phyloP scores from a whole-genome alignment of 148 eudicot species.

The Persicaria maculosa region DNA sequence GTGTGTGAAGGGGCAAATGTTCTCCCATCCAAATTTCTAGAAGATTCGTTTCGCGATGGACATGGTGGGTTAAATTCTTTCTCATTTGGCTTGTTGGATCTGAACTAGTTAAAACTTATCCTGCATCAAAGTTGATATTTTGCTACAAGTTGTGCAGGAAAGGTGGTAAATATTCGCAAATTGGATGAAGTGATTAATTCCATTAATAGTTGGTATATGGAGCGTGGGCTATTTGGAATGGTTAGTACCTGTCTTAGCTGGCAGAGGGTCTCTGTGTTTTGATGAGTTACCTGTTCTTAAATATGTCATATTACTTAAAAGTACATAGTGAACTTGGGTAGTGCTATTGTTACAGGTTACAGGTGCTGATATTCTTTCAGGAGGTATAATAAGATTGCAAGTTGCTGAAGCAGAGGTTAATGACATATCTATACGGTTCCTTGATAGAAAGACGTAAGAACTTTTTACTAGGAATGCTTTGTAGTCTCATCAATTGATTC shows the following conservation, averaged over 20 bases:
- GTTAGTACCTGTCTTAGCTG: constrained; percentile 31
- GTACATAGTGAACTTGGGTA: background rate
- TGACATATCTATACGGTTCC: constrained; percentile 80
- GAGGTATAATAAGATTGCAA: constrained; percentile 84
- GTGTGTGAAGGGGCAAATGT: constrained; percentile 99
- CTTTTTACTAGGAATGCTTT: background rate
- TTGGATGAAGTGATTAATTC: constrained; percentile 89
- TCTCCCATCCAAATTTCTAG: constrained; percentile 84
- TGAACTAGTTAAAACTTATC: constrained; percentile 18
- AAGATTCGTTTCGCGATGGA: constrained; percentile 95
- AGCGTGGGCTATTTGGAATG: constrained; percentile 98
- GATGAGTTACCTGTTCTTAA: background rate
- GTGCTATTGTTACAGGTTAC: constrained; percentile 52
- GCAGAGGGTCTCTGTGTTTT: background rate
- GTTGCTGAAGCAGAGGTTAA: constrained; percentile 99
- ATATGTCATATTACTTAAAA: background rate
- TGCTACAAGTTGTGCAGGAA: constrained; percentile 88
- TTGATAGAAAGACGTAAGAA: constrained; percentile 85
- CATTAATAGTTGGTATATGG: constrained; percentile 97
- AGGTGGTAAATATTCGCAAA: constrained; percentile 83
- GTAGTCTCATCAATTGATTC: background rate
- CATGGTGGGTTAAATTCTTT: constrained; percentile 48
- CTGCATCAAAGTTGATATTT: constrained; percentile 25
- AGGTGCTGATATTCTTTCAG: constrained; percentile 90
- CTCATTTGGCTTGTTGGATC: constrained; percentile 11